Evolutionary conservation across 441 rosid genomes (phyloP).

Genomic region (Aquilaria agallochum): DNA sequence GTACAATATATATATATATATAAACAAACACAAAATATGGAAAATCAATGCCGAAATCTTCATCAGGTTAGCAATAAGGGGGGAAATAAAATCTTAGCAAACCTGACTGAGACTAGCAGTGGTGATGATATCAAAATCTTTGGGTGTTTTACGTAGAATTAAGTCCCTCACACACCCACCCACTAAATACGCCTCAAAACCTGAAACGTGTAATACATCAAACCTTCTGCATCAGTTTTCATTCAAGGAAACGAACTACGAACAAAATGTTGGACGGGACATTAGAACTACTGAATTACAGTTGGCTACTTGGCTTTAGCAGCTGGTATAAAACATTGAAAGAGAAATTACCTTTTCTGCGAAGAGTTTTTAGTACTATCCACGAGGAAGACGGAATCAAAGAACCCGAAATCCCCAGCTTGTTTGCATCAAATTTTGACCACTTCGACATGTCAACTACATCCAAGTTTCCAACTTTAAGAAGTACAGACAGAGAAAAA

Average conservation of each 20-base stretch:
- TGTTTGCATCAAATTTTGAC: slow-evolving; percentile 50
- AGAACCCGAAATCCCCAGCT: slow-evolving; percentile 37
- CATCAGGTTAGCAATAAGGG: neutral
- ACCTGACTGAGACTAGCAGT: slow-evolving; percentile 84
- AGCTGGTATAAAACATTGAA: neutral
- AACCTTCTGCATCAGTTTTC: too few relatives aligned
- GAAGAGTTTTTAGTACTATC: slow-evolving; percentile 56
- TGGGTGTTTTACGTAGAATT: slow-evolving; percentile 66
- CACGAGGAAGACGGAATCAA: slow-evolving; percentile 55
- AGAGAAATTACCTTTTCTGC: slow-evolving; percentile 35
- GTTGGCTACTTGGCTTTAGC: too few relatives aligned
- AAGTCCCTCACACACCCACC: slow-evolving; percentile 99
- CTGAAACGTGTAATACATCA: slow-evolving; percentile 30
- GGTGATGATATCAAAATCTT: slow-evolving; percentile 95
- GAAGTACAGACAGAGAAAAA: neutral
- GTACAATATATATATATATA: slow-evolving; percentile 14
- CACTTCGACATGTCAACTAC: slow-evolving; percentile 57
- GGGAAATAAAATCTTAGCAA: slow-evolving; percentile 6
- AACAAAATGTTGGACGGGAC: too few relatives aligned
- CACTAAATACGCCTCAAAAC: slow-evolving; percentile 79
- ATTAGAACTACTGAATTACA: too few relatives aligned
- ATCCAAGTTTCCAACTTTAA: neutral
- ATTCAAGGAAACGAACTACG: too few relatives aligned
- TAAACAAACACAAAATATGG: neutral
- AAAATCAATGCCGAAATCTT: neutral